These are phyloP conservation scores for Agrocybe chaxingu DNA, from an alignment of 768 basidiomycete species.

Conservation along the genomic window DNA sequence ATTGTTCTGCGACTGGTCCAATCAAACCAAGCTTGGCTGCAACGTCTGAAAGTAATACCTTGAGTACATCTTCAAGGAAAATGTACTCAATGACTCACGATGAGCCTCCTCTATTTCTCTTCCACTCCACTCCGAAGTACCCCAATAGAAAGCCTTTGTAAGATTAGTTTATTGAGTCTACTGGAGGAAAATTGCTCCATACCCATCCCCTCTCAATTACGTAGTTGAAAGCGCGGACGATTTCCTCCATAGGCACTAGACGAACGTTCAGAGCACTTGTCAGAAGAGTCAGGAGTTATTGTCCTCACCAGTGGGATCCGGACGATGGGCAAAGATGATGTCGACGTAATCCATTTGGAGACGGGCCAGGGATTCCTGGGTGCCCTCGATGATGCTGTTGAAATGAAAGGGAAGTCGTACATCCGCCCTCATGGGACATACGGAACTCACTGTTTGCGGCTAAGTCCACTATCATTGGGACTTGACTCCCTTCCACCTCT, in stretches of 20 bases:
- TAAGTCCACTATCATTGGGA: conserved; percentile 55
- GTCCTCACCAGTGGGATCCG: conserved; percentile 47
- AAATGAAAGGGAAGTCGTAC: background rate
- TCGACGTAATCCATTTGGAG: conserved; percentile 76
- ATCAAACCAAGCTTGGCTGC: conserved; percentile 64
- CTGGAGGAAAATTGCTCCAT: background rate
- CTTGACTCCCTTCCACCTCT: conserved; percentile 32
- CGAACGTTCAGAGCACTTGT: background rate
- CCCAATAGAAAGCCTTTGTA: conserved; percentile 64
- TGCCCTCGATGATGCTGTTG: conserved; percentile 69
- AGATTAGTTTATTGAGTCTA: conserved; percentile 3
- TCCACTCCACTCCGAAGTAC: conserved; percentile 77
- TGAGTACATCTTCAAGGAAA: background rate
- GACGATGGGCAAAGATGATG: conserved; percentile 68
- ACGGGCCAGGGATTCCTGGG: conserved; percentile 61
- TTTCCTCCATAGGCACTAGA: conserved; percentile 69
- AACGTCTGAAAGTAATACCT: conserved; percentile 40
- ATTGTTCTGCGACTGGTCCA: conserved; percentile 75
- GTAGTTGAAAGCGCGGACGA: conserved; percentile 78
- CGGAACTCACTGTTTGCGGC: conserved; percentile 53
- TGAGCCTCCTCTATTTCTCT: conserved; percentile 64
- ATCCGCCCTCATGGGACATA: background rate
- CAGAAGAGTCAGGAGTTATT: background rate
- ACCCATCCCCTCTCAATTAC: conserved; percentile 74
- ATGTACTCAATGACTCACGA: conserved; percentile 33